Evolutionary conservation across 257 asterid genomes (phyloP).

Genomic region (Anisodus tanguticus): DNA sequence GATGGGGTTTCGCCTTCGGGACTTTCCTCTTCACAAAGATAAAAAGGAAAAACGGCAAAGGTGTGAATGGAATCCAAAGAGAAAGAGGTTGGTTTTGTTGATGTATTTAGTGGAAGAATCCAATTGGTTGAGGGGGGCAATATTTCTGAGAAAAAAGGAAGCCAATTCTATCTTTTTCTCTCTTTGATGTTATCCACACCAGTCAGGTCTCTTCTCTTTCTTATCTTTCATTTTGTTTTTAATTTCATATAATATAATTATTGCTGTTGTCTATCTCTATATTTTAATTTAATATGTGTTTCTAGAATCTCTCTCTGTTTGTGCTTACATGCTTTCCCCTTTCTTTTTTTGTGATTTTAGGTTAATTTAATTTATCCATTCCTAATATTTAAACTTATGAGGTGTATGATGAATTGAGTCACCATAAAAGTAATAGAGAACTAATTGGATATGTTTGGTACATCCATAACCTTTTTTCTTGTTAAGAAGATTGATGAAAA

Average conservation of each 20-base stretch:
- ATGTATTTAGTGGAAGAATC: neutral
- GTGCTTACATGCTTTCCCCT: neutral
- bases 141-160: slow-evolving; percentile 17
- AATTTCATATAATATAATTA: neutral
- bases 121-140: slow-evolving; percentile 34
- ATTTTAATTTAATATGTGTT: neutral
- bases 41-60: neutral
- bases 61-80: slow-evolving; percentile 43
- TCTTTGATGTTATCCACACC: slow-evolving; percentile 42
- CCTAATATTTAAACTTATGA: too few species aligned
- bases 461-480: too few species aligned
- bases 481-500: too few species aligned
- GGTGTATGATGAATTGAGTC: too few species aligned
- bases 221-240: neutral
- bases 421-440: too few species aligned
- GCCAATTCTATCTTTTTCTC: slow-evolving; percentile 33
- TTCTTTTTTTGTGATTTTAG: neutral
- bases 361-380: neutral
- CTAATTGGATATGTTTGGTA: too few species aligned
- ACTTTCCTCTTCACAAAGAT: too few species aligned
- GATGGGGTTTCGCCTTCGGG: too few species aligned
- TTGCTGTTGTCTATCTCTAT: neutral
- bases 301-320: neutral
- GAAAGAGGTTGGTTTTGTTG: neutral
- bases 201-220: slow-evolving; percentile 39